phyloP scores from a whole-genome alignment of 2,329 filamentous ascomycete species.

The Domatiomyces globalis region DNA sequence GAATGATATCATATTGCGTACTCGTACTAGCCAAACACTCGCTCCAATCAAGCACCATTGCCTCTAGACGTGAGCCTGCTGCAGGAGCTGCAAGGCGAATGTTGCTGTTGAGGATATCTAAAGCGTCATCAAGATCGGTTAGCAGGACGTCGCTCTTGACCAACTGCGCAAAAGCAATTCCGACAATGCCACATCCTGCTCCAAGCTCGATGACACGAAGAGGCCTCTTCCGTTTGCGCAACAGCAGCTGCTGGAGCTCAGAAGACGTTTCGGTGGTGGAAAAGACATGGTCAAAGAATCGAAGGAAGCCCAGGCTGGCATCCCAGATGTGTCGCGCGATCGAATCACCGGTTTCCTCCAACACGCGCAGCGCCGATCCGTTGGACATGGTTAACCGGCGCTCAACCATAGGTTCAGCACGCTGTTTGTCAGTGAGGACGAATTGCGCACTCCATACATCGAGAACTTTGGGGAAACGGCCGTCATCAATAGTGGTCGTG shows the following conservation, averaged over 20 bases:
- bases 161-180: conserved; percentile 46
- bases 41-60: conserved; percentile 48
- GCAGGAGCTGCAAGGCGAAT: conserved; percentile 32
- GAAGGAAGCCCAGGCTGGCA: conserved; percentile 44
- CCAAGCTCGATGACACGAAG: conserved; percentile 50
- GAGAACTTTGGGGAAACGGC: conserved; percentile 33
- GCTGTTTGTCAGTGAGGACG: conserved; percentile 27
- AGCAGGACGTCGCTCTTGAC: conserved; percentile 41
- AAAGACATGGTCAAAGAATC: conserved; percentile 35
- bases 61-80: conserved; percentile 31
- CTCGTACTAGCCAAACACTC: conserved; percentile 28
- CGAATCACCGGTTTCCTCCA: conserved; percentile 58
- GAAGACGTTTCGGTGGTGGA: conserved; percentile 19
- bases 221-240: conserved; percentile 17
- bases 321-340: conserved; percentile 62
- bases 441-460: conserved; percentile 41
- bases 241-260: conserved; percentile 24
- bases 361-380: conserved; percentile 36
- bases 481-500: conserved; percentile 2
- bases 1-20: conserved; percentile 41
- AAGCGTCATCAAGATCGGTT: conserved; percentile 52
- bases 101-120: conserved; percentile 46
- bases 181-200: conserved; percentile 54
- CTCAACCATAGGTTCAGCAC: conserved; percentile 40
- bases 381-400: conserved; percentile 36